These are phyloP conservation scores for Beauveria caledonica DNA, from an alignment of 2,329 filamentous ascomycete species.

Conservation along the genomic window DNA sequence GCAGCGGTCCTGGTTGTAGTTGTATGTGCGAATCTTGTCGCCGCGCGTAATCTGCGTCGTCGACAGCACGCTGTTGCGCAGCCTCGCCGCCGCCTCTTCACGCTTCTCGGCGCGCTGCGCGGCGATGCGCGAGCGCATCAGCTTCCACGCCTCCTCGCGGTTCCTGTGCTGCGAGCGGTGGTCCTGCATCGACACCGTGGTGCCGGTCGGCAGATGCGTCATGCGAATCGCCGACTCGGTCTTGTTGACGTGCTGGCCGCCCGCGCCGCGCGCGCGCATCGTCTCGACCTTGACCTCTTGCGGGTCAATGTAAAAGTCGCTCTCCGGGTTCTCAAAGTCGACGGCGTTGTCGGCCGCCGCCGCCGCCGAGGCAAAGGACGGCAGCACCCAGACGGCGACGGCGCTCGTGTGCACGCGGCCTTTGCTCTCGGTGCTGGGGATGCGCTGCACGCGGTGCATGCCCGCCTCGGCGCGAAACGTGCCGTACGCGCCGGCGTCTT, in stretches of 20 bases:
- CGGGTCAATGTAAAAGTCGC: constrained; percentile 83
- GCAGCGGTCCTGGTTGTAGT: constrained; percentile 66
- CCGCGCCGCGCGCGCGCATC: constrained; percentile 86
- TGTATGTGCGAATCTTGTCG: constrained; percentile 93
- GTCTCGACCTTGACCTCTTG: constrained; percentile 77
- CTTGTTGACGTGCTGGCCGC: constrained; percentile 97
- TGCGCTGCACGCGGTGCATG: constrained; percentile 89
- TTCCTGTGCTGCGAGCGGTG: constrained; percentile 85
- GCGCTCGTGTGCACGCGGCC: constrained; percentile 91
- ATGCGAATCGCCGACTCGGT: constrained; percentile 92
- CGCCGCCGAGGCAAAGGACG: constrained; percentile 61
- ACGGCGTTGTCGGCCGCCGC: constrained; percentile 37
- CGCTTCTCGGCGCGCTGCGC: constrained; percentile 71
- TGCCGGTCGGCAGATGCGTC: constrained; percentile 82
- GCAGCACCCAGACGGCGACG: constrained; percentile 85
- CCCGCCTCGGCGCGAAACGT: constrained; percentile 79
- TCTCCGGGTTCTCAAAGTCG: constrained; percentile 74
- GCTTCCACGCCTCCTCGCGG: constrained; percentile 75
- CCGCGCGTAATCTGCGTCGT: constrained; percentile 77
- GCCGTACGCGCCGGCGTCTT: constrained; percentile 70
- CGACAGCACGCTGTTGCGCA: constrained; percentile 72
- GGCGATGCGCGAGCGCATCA: constrained; percentile 75
- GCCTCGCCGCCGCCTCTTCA: constrained; percentile 66
- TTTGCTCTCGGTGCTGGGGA: constrained; percentile 84
- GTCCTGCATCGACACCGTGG: constrained; percentile 86